Base-by-base conservation (phyloP, 2,329 filamentous ascomycete species). In the Fusarium sterilihyphosum region DNA sequence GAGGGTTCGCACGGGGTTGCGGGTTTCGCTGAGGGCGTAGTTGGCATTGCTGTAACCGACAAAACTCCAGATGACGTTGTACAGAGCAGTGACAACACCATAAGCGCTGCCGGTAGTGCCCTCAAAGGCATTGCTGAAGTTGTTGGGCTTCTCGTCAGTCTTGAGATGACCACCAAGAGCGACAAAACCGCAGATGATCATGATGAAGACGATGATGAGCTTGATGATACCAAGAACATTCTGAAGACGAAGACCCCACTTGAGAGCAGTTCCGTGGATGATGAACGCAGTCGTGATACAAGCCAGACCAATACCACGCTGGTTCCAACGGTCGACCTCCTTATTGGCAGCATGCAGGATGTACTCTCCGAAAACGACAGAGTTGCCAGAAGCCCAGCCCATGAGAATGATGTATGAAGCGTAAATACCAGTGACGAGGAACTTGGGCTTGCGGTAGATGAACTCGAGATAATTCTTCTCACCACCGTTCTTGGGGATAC, bases 1-100 rank as follows among this genome's bases (percentile, higher is more conserved):
- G 67, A 93, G 85, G 0, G 91, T 93, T 31, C 86, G 85, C 10
- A 91, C 87, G 0, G 91, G 91, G 80, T 92, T 89, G 79, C 87
- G 90, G 53, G 90, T 92, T 83, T 93, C 92, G 78, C 87, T 88
- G 38, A 91, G 84, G 52, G 87, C 89, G 77, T 92, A 92, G 82
- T 92, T 92, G 79, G 90, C 91, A 80, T 92, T 92, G 83, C 86
- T 89, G 84, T 91, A 92, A 31, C 91, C 91, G 73, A 92, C 88
- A 77, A 90, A 93, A 69, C 88, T 90, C 88, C 91, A 93, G 77
- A 93, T 91, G 71, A 93, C 91, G 75, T 92, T 93, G 85, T 92
- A 93, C 1, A 93, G 83, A 1, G 92, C 91, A 3, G 89, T 92
- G n/a, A 92, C 90, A 40, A 92, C 86, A 54, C 90, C 90, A 73